phyloP scores from a whole-genome alignment of 352 stramenopile species.

The Phytophthora litchii region DNA sequence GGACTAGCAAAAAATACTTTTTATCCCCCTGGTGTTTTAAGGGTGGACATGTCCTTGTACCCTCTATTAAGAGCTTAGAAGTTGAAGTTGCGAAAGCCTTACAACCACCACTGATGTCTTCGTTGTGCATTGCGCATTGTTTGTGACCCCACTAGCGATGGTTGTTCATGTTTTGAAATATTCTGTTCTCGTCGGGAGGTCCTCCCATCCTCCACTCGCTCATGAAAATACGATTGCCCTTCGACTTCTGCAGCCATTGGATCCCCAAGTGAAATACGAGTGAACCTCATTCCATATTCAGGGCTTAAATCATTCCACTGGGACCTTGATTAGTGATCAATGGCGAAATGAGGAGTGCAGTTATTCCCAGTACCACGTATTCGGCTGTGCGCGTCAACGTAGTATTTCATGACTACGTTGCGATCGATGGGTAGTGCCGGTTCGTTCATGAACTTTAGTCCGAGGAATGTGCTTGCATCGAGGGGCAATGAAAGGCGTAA shows the following conservation, averaged over 20 bases:
- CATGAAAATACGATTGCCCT: slow-evolving; percentile 35
- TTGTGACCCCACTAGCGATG: slow-evolving; percentile 32
- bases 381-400: slow-evolving; percentile 34
- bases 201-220: slow-evolving; percentile 56
- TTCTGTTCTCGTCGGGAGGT: slow-evolving; percentile 23
- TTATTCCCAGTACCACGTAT: slow-evolving; percentile 45
- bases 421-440: slow-evolving; percentile 27
- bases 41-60: neutral
- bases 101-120: slow-evolving; percentile 13
- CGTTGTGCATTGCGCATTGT: slow-evolving; percentile 38
- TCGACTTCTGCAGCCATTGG: slow-evolving; percentile 7
- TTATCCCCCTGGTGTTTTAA: slow-evolving; percentile 7
- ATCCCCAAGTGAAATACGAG: slow-evolving; percentile 57
- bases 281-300: slow-evolving; percentile 63
- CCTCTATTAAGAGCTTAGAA: neutral
- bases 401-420: slow-evolving; percentile 37
- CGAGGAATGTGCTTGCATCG: slow-evolving; percentile 62
- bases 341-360: slow-evolving; percentile 48
- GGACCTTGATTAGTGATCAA: slow-evolving; percentile 41
- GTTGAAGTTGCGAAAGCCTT: slow-evolving; percentile 24
- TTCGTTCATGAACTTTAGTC: slow-evolving; percentile 63
- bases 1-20: neutral
- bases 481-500: slow-evolving; percentile 40
- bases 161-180: slow-evolving; percentile 28
- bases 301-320: neutral